phyloP scores from a whole-genome alignment of 2,329 filamentous ascomycete species.

The Cyphellophora attinorum region DNA sequence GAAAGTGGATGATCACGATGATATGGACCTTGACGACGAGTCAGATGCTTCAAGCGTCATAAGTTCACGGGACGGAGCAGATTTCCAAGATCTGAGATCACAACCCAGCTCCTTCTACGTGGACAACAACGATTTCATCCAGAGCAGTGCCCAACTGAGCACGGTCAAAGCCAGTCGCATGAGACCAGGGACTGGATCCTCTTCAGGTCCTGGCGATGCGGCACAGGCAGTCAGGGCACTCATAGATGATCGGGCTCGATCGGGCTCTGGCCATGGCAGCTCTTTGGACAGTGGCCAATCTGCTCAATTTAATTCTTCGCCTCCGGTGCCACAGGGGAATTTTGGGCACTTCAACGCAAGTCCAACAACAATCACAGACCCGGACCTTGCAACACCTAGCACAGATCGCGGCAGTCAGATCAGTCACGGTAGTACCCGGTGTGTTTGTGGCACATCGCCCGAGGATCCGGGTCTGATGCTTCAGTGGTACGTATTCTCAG shows the following conservation, averaged over 20 bases:
- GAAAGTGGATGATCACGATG: slow-evolving; percentile 22
- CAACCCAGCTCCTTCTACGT: slow-evolving; percentile 31
- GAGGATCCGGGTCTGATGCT: slow-evolving; percentile 49
- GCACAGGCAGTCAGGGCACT: slow-evolving; percentile 38
- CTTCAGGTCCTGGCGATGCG: slow-evolving; percentile 29
- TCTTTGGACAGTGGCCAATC: slow-evolving; percentile 8
- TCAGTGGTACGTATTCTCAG: slow-evolving; percentile 38
- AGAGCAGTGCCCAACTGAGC: slow-evolving; percentile 25
- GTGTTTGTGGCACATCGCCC: slow-evolving; percentile 44
- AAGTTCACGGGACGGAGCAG: slow-evolving; percentile 30
- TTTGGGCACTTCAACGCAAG: slow-evolving; percentile 32
- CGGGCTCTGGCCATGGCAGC: slow-evolving; percentile 18
- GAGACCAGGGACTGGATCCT: slow-evolving; percentile 1
- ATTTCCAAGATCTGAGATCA: slow-evolving; percentile 27
- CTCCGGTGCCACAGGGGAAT: slow-evolving; percentile 30
- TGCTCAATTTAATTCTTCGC: slow-evolving; percentile 32
- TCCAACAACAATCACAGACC: slow-evolving; percentile 42
- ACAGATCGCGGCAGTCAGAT: slow-evolving; percentile 44
- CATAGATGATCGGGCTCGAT: slow-evolving; percentile 25
- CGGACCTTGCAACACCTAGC: slow-evolving; percentile 41
- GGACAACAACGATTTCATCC: slow-evolving; percentile 21
- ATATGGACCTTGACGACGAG: slow-evolving; percentile 31
- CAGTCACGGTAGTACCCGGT: slow-evolving; percentile 43
- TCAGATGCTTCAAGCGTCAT: slow-evolving; percentile 32
- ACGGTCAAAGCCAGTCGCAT: neutral